phyloP scores from a whole-genome alignment of 306 rosid species.

The Pyrus bretschneideri region DNA sequence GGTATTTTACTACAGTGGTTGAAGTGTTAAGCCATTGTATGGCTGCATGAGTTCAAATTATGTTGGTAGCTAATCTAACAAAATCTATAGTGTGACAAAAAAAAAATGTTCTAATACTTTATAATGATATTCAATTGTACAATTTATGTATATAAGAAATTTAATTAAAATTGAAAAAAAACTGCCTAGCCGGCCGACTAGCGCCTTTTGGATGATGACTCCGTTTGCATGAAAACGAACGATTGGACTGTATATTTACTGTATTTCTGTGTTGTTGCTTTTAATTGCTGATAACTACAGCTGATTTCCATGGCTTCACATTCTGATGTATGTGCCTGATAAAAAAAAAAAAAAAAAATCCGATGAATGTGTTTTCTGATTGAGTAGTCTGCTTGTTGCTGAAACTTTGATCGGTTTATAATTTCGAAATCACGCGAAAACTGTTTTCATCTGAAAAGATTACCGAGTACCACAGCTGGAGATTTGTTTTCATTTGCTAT shows the following conservation, averaged over 20 bases:
- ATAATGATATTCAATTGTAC: too few species aligned
- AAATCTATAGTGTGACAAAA: too few species aligned
- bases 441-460: not conserved
- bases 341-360: not conserved
- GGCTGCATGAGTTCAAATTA: accelerated
- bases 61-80: accelerated
- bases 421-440: not conserved
- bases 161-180: too few species aligned
- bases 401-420: not conserved
- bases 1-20: accelerated
- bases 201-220: too few species aligned
- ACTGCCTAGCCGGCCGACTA: too few species aligned
- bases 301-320: not conserved
- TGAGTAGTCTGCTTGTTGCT: not conserved
- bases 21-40: too few species aligned
- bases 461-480: not conserved
- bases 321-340: too few species aligned
- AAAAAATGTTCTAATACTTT: too few species aligned
- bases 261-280: not conserved
- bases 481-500: not conserved
- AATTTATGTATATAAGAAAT: too few species aligned
- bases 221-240: not conserved
- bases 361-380: not conserved
- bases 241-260: not conserved
- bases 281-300: too few species aligned